Evolutionary conservation across 805 yeast genomes (phyloP).

Genomic region (Aciculoconidium aculeatum): DNA sequence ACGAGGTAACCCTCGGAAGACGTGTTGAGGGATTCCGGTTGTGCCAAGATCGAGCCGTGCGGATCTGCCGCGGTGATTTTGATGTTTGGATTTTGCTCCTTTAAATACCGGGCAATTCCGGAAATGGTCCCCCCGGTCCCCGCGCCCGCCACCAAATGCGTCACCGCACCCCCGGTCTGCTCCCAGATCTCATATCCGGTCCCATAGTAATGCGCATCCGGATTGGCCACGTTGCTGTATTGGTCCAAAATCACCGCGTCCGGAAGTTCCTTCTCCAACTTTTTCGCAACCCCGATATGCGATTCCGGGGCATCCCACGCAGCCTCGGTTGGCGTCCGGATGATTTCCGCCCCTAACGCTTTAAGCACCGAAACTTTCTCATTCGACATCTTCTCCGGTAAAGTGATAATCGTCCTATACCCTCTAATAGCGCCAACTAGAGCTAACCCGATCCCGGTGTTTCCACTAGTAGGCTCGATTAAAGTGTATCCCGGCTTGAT

Average conservation of each 20-base stretch:
- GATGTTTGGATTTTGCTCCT: conserved; percentile 60
- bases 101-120: conserved; percentile 80
- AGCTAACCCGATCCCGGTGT: conserved; percentile 88
- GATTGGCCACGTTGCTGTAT: conserved; percentile 72
- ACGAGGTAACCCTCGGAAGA: conserved; percentile 62
- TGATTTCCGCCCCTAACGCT: conserved; percentile 86
- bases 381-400: conserved; percentile 90
- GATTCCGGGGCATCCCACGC: conserved; percentile 92
- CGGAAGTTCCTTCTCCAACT: conserved; percentile 76
- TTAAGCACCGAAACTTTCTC: conserved; percentile 84
- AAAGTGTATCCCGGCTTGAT: conserved; percentile 82
- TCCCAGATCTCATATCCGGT: conserved; percentile 85
- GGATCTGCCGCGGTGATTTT: conserved; percentile 80
- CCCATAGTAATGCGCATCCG: conserved; percentile 76
- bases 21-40: conserved; percentile 65
- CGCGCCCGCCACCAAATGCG: conserved; percentile 82
- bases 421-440: conserved; percentile 83
- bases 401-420: conserved; percentile 78
- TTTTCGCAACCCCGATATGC: conserved; percentile 82
- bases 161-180: conserved; percentile 66
- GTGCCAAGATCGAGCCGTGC: conserved; percentile 76
- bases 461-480: conserved; percentile 88
- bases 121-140: conserved; percentile 96
- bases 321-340: conserved; percentile 88
- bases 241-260: conserved; percentile 82